A percentile compares a stretch with the other conserved stretches of the same genome.
phyloP scores from a whole-genome alignment of 2,329 filamentous ascomycete species.

The Xylaria sp. region DNA sequence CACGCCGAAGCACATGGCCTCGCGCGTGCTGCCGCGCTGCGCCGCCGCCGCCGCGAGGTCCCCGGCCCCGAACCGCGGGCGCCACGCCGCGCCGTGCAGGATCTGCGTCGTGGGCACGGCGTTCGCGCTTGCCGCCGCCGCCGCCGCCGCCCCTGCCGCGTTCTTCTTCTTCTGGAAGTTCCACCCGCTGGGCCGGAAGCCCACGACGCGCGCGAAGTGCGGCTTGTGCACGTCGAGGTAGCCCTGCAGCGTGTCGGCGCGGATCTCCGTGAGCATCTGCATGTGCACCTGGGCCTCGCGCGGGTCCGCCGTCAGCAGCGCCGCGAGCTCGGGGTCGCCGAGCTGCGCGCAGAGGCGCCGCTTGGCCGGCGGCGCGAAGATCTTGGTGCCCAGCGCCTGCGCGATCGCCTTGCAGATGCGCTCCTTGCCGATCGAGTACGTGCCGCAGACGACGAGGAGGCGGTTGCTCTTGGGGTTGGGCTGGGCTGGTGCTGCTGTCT shows the following conservation, averaged over 20 bases:
- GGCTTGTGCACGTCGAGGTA: slow-evolving; percentile 81
- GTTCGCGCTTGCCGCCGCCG: no score
- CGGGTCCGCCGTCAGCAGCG: slow-evolving; percentile 78
- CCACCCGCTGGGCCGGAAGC: slow-evolving; percentile 93
- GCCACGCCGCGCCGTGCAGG: slow-evolving; percentile 69
- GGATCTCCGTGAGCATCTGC: slow-evolving; percentile 93
- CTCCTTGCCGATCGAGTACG: slow-evolving; percentile 98
- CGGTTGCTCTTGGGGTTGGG: slow-evolving; percentile 58
- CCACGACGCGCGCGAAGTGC: slow-evolving; percentile 83
- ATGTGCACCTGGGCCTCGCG: slow-evolving; percentile 93
- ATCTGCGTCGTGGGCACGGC: slow-evolving; percentile 54
- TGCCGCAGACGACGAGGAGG: slow-evolving; percentile 89
- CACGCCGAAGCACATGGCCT: slow-evolving; percentile 88
- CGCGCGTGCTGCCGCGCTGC: slow-evolving; percentile 79
- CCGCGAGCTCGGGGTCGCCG: slow-evolving; percentile 79
- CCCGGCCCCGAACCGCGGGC: slow-evolving; percentile 67
- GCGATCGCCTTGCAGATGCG: slow-evolving; percentile 93
- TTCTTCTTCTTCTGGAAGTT: slow-evolving; percentile 73
- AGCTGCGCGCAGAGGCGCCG: slow-evolving; percentile 82
- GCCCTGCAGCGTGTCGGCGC: slow-evolving; percentile 85
- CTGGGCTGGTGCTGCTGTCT: no score
- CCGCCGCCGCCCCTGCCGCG: no score
- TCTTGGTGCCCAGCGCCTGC: slow-evolving; percentile 80
- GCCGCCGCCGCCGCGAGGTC: slow-evolving; percentile 80
- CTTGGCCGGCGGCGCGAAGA: slow-evolving; percentile 83